Base-by-base conservation (phyloP, 371 early-diverging fungal genomes). In the Smittium mucronatum region DNA sequence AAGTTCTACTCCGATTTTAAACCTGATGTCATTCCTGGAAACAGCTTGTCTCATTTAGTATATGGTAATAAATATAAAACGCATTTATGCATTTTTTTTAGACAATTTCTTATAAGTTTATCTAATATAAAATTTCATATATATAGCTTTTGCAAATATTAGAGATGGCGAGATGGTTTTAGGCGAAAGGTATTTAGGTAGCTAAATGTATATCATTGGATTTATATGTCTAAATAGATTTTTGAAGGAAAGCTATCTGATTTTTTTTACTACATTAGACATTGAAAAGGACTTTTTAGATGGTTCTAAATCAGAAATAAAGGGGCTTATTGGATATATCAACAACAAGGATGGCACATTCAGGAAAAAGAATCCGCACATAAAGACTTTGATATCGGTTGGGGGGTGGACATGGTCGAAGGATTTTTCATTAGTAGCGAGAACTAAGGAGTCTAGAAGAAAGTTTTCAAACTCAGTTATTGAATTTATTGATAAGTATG, bases 301-400 rank as follows among this genome's bases (percentile, higher is more conserved):
- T 28, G 28, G 2, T 2, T n/a, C 59, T 16, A n/a, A 2, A 5
- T n/a, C 15, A n/a, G 26, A 28, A 5, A 5, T 59, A n/a, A 15
- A 59, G n/a, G 59, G 59, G 59, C 15, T n/a, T 26, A n/a, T 59
- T 8, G 59, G 59, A 28, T 59, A 59, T 28, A n/a, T 59, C 2
- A 59, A 59, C 26, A 59, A 28, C 28, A 28, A 59, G 26, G 28
- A 59, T 59, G 59, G 59, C 26, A 28, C 11, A n/a, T 16, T 59
- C 26, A 11, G 59, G 11, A 59, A 5, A 26, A 59, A 26, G 26
- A n/a, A 59, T 59, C 15, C n/a, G 11, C 16, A 64, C 25, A 71
- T 78, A 70, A 87, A 87, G 68, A 78, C 86, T 0, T 70, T 83
- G 0, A 69, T 84, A 16, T 81, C 82, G 2, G 63, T 86, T 31